Conservation (phyloP, 2,329 filamentous ascomycete genomes). For the Colletotrichum abscissum region DNA sequence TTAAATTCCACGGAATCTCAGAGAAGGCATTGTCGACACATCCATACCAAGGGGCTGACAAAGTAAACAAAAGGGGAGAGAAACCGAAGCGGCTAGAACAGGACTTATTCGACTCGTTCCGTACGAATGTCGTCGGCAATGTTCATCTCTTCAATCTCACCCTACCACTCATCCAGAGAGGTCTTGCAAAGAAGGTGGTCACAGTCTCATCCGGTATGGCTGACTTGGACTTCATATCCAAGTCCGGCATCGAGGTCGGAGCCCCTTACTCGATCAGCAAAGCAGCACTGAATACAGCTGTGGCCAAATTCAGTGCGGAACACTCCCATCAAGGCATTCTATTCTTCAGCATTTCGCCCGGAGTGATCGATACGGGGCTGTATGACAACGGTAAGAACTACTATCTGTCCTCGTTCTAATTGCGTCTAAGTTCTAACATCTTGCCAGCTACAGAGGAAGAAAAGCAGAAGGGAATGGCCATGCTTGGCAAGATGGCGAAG, state of each 20-base stretch:
- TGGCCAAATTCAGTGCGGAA: slow-evolving; percentile 64
- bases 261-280: slow-evolving; percentile 61
- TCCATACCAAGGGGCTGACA: background rate
- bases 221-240: slow-evolving; percentile 56
- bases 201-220: slow-evolving; percentile 60
- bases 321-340: slow-evolving; percentile 62
- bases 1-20: background rate
- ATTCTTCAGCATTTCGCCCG: slow-evolving; percentile 63
- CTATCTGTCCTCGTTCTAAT: too few species aligned
- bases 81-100: slow-evolving; percentile 9
- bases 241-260: slow-evolving; percentile 47
- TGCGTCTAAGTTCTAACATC: background rate
- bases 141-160: slow-evolving; percentile 65
- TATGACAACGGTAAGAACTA: slow-evolving; percentile 38
- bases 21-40: background rate
- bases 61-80: background rate
- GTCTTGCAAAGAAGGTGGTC: slow-evolving; percentile 65
- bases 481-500: background rate
- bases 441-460: background rate
- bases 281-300: slow-evolving; percentile 61
- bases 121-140: slow-evolving; percentile 62
- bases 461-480: background rate
- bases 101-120: slow-evolving; percentile 41
- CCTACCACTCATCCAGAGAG: slow-evolving; percentile 62
- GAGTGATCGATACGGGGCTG: slow-evolving; percentile 58